Base-by-base conservation (phyloP, 768 basidiomycete species). In the Wakefieldia striispora region DNA sequence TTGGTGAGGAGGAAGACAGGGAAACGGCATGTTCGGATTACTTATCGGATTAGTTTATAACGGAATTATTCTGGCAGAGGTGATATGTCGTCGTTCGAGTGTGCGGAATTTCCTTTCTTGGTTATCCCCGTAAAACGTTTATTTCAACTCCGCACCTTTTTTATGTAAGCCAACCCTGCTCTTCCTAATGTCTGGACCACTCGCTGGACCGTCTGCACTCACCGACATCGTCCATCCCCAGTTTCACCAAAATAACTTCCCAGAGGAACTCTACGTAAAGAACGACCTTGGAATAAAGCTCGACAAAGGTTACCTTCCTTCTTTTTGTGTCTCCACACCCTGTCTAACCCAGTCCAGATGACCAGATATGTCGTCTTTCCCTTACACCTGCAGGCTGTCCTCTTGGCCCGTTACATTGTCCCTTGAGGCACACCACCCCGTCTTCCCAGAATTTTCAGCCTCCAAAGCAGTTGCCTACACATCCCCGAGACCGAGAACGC, bases 191-290 rank as follows among this genome's bases (percentile, higher is more conserved):
- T 64, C 74, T 36, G 78, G 74, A 63, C 78, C 80, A 31, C 74
- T 84, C 43, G 74, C 74, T 40, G 81, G 76, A 8, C 81, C 82
- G 16, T 84, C 82, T 38, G 55, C 73, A 16, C 74, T 85, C 50
- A 76, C 73, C 60, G 89, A 91, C 68, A 72, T 91, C 53, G 77
- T 97, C 41, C 71, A 84, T 55, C 94, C 94, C 2, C 93, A 95
- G 62, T 95, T 97, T 64, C 93, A 97, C 69, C 95, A 97, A 68
- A 90, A 93, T 55, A 89, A 90, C 67, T 86, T 97, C 49, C 74
- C 81, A 37, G 84, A 88, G 48, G 95, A 97, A 65, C 62, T 73
- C 4, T 89, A 81, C 63, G 78, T 93, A 60, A 97, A 97, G 69
- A 75, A 76, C 24, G 88, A 94, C 40, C 77, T 92, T 13, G 83